Evolutionary conservation across 2,329 filamentous ascomycete species (phyloP).

Genomic region (Diatrype stigma): DNA sequence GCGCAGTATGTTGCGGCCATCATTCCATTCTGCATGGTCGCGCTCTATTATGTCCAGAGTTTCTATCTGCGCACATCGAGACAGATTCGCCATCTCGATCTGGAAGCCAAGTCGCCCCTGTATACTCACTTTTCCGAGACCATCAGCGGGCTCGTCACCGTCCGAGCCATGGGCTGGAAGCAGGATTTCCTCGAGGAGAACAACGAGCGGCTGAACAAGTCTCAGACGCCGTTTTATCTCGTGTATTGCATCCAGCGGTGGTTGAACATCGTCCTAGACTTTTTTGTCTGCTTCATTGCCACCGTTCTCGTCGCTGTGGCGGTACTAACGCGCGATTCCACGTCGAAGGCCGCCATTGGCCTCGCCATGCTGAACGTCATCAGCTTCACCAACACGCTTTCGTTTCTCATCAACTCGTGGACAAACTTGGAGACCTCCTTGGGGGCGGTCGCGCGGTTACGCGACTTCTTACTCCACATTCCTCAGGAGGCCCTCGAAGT

Average conservation of each 20-base stretch:
- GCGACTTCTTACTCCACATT: not conserved
- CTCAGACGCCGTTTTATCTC: slow-evolving; percentile 32
- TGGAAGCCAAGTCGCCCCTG: not conserved
- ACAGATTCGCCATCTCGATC: not conserved
- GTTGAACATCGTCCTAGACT: slow-evolving; percentile 27
- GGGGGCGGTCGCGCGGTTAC: not conserved
- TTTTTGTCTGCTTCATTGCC: slow-evolving; percentile 26
- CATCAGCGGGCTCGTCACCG: slow-evolving; percentile 37
- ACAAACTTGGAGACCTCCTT: not conserved
- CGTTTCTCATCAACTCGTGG: not conserved
- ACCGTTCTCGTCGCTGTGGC: not conserved
- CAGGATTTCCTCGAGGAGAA: slow-evolving; percentile 26
- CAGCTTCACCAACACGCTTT: not conserved
- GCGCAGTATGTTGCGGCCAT: too few relatives aligned
- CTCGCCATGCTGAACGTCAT: not conserved
- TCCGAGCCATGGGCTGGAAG: slow-evolving; percentile 43
- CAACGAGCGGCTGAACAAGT: slow-evolving; percentile 22
- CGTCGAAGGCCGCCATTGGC: not conserved
- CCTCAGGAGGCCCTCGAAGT: not conserved
- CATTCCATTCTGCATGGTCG: too few relatives aligned
- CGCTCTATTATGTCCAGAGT: not conserved
- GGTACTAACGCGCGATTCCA: not conserved
- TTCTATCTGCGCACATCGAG: not conserved
- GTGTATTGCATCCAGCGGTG: slow-evolving; percentile 29
- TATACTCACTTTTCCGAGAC: slow-evolving; percentile 40